Percentiles rank a stretch among this genome's conserved stretches.
Evolutionary conservation across 805 yeast species (phyloP).

Genomic region (Saitoella complicata): DNA sequence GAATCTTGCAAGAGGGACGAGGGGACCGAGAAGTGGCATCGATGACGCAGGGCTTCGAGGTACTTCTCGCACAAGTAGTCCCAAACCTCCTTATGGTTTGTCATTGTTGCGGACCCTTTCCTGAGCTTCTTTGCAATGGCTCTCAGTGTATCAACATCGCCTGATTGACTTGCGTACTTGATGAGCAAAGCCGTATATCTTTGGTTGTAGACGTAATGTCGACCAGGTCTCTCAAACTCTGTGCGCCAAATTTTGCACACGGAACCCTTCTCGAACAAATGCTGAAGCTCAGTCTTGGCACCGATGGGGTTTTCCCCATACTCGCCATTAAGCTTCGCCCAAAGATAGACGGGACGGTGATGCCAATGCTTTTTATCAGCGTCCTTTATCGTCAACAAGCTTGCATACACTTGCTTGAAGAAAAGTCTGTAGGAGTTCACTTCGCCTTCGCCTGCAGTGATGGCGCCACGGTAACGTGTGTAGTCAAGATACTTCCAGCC

Average conservation of each 20-base stretch:
- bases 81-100: slow-evolving; percentile 48
- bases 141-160: slow-evolving; percentile 44
- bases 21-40: too few species aligned
- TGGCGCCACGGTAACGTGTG: too few species aligned
- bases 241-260: slow-evolving; percentile 81
- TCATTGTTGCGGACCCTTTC: slow-evolving; percentile 61
- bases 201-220: slow-evolving; percentile 64
- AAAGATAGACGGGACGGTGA: slow-evolving; percentile 62
- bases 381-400: slow-evolving; percentile 21
- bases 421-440: too few species aligned
- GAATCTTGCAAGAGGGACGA: too few species aligned
- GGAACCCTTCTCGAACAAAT: slow-evolving; percentile 48
- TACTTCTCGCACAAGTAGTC: slow-evolving; percentile 36
- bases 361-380: slow-evolving; percentile 83
- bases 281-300: slow-evolving; percentile 50
- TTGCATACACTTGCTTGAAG: too few species aligned
- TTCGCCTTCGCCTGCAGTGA: too few species aligned
- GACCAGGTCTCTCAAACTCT: slow-evolving; percentile 74
- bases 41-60: slow-evolving; percentile 22
- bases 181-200: slow-evolving; percentile 53
- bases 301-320: slow-evolving; percentile 34
- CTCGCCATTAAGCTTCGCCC: slow-evolving; percentile 45
- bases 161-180: slow-evolving; percentile 33
- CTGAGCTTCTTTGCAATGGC: slow-evolving; percentile 58
- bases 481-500: too few species aligned